phyloP scores from a whole-genome alignment of 495 filamentous ascomycete genomes.

The Aspergillus mulundensis region DNA sequence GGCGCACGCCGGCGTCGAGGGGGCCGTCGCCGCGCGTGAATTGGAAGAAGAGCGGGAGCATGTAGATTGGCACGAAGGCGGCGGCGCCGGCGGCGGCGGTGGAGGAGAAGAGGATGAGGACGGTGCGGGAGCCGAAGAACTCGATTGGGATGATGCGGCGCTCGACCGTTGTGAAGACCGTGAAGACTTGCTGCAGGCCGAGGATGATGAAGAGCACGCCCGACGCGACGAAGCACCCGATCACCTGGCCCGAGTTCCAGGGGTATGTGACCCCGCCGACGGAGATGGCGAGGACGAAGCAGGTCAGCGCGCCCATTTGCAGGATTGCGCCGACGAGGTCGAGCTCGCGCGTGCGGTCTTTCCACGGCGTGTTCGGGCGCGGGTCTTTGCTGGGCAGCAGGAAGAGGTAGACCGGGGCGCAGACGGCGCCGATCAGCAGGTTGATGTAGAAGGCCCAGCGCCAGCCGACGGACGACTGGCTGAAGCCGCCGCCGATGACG shows the following conservation, averaged over 20 bases:
- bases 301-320: conserved; percentile 17
- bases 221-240: conserved; percentile 23
- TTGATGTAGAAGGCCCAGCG: conserved; percentile 51
- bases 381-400: conserved; percentile 48
- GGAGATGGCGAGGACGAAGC: conserved; percentile 24
- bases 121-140: conserved; percentile 31
- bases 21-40: conserved; percentile 35
- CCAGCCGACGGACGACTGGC: conserved; percentile 34
- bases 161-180: conserved; percentile 38
- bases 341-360: conserved; percentile 20
- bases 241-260: conserved; percentile 24
- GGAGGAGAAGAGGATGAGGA: conserved; percentile 44
- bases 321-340: conserved; percentile 28
- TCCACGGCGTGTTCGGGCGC: conserved; percentile 25
- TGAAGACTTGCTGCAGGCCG: conserved; percentile 53
- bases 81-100: conserved; percentile 18
- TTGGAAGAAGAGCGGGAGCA: conserved; percentile 47
- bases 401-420: conserved; percentile 53
- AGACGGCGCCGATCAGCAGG: conserved; percentile 47
- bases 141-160: conserved; percentile 51
- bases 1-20: conserved; percentile 34
- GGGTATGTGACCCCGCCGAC: conserved; percentile 30
- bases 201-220: conserved; percentile 47
- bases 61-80: conserved; percentile 32
- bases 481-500: conserved; percentile 38